Base-by-base conservation (phyloP, 225 moss, liverwort and hornwort species). In the Bryum argenteum region DNA sequence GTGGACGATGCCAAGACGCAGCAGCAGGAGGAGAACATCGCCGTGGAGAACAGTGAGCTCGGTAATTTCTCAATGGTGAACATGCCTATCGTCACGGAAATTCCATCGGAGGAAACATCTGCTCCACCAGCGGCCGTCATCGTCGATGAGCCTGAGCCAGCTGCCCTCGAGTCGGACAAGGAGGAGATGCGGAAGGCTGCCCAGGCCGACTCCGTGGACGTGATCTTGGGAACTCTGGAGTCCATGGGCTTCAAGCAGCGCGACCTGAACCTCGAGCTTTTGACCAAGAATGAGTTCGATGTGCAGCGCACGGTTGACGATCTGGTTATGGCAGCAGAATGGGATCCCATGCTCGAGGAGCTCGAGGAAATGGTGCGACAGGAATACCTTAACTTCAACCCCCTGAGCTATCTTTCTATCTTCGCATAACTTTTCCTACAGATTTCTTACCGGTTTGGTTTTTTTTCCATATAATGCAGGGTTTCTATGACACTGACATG, bases 291-390 rank as follows among this genome's bases (percentile, higher is more conserved):
- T 28, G 79, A 85, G 8, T 72, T 79, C 10, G 94, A 98, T 56
- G 58, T 98, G 58, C 90, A 90, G 23, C 88, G 80, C 37, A 98
- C 94, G 8, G 77, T 94, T 11, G 88, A 92, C 58, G 94, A 93
- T 24, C 69, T 98, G 73, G 84, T 91, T 16, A 83, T 81, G 67
- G 92, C 81, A 64, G 90, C 88, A 11, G 97, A 92, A 24, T 98
- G 97, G 97, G 94, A 92, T 78, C 92, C 94, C 0, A 92, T 98
- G 82, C 76, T 98, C 12, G 92, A 91, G 65, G 94, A 98, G 71
- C 81, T 98, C 0, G 92, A 98, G 66, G 97, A 94, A 77, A 98
- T 98, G 97, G 96, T 93, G 80, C 64, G 83, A 17, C 20, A 78
- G 10, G 42, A 44, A 2, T 51, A 74, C 8, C 74, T 78, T 7